phyloP scores from a whole-genome alignment of 768 basidiomycete species.

The Tulasnella calospora region DNA sequence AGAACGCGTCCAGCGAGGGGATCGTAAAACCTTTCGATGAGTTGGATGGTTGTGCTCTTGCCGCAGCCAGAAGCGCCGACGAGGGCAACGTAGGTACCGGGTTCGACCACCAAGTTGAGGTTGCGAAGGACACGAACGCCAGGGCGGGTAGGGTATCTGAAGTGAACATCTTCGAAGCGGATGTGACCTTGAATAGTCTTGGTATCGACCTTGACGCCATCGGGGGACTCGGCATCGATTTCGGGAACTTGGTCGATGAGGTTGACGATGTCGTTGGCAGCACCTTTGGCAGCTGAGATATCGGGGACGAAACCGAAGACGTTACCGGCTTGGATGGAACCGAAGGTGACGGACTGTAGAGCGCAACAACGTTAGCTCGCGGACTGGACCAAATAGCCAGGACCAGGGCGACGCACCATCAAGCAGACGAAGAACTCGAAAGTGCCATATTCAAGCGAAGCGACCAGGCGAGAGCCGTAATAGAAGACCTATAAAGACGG shows the following conservation, averaged over 20 bases:
- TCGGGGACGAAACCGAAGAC: slow-evolving; percentile 40
- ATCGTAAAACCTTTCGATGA: slow-evolving; percentile 35
- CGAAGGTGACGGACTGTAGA: slow-evolving; percentile 61
- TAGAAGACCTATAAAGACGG: slow-evolving; percentile 47
- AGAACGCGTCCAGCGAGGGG: slow-evolving; percentile 29
- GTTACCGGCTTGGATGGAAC: slow-evolving; percentile 55
- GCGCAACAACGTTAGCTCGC: slow-evolving; percentile 9
- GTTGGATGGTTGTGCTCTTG: slow-evolving; percentile 32
- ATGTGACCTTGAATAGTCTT: slow-evolving; percentile 37
- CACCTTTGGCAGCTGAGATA: slow-evolving; percentile 38
- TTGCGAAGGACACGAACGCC: slow-evolving; percentile 35
- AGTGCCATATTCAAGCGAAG: slow-evolving; percentile 49
- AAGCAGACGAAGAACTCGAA: slow-evolving; percentile 76
- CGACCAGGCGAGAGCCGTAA: slow-evolving; percentile 63
- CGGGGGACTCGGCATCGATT: slow-evolving; percentile 38
- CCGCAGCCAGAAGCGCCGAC: slow-evolving; percentile 32
- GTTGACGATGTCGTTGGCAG: slow-evolving; percentile 37
- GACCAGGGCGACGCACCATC: slow-evolving; percentile 49
- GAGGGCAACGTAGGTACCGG: slow-evolving; percentile 33
- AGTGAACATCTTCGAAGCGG: slow-evolving; percentile 37
- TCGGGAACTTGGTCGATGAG: slow-evolving; percentile 38
- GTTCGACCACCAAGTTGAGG: slow-evolving; percentile 29
- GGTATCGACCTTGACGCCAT: slow-evolving; percentile 39
- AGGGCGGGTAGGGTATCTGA: slow-evolving; percentile 39
- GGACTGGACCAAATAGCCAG: background rate